A percentile compares a stretch with the other conserved stretches of the same genome.
Conservation (phyloP, 345 rosid species). For the Moricandia moricandioides region DNA sequence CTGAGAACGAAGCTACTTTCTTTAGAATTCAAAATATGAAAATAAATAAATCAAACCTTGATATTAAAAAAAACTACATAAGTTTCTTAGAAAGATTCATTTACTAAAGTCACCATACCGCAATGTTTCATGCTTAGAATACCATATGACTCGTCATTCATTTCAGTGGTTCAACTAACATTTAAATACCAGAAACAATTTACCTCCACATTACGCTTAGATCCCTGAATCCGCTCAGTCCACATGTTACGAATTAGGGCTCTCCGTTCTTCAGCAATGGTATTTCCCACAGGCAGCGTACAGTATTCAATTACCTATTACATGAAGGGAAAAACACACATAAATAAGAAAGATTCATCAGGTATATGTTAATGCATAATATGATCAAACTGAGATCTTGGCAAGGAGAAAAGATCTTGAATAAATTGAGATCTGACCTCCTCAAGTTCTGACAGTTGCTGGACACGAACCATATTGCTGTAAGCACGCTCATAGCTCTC, state of each 20-base stretch:
- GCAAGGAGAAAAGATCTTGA: constrained; percentile 16
- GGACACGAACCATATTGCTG: constrained; percentile 96
- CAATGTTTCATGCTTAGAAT: constrained; percentile 21
- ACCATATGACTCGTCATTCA: constrained; percentile 14
- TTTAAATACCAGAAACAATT: constrained; percentile 8
- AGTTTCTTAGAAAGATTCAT: neutral
- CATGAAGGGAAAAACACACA: constrained; percentile 10
- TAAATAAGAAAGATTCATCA: constrained; percentile 23
- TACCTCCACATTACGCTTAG: constrained; percentile 98
- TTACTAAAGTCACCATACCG: constrained; percentile 1
- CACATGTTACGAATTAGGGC: constrained; percentile 95
- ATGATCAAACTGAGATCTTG: constrained; percentile 18
- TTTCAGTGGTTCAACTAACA: constrained; percentile 14
- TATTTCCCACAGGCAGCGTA: constrained; percentile 74
- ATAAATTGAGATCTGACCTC: constrained; percentile 58
- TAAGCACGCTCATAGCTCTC: constrained; percentile 99
- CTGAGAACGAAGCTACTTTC: neutral
- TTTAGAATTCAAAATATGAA: neutral
- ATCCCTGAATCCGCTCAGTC: constrained; percentile 95
- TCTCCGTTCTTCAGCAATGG: constrained; percentile 81
- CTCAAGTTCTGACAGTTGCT: constrained; percentile 93
- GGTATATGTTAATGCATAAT: constrained; percentile 12
- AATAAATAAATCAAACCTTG: neutral
- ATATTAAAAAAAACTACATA: neutral
- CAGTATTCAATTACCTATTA: constrained; percentile 87